phyloP scores from a whole-genome alignment of 495 filamentous ascomycete species.

The Physcia stellaris region DNA sequence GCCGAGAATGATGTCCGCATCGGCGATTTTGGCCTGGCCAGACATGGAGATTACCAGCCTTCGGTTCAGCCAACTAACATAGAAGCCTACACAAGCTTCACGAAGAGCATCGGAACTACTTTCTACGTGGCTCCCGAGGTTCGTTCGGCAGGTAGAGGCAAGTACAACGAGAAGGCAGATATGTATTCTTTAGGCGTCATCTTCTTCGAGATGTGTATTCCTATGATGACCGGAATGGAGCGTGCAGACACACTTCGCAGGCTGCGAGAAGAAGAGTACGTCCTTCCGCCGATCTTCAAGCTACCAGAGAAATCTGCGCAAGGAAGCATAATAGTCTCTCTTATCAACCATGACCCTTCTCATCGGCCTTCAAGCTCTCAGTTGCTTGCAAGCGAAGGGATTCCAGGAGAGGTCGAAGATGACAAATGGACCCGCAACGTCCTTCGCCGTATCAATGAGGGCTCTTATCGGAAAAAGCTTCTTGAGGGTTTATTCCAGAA shows the following conservation, averaged over 20 bases:
- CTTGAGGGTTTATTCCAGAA: constrained; percentile 70
- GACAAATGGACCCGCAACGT: constrained; percentile 75
- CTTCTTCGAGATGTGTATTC: constrained; percentile 94
- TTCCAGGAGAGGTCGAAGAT: constrained; percentile 84
- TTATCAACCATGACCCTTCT: constrained; percentile 68
- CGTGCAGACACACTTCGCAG: constrained; percentile 59
- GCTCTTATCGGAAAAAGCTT: constrained; percentile 78
- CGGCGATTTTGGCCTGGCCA: constrained; percentile 91
- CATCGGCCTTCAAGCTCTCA: constrained; percentile 76
- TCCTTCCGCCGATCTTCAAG: constrained; percentile 61
- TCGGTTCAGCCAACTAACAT: constrained; percentile 8
- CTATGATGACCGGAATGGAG: constrained; percentile 76
- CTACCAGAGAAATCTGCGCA: constrained; percentile 60
- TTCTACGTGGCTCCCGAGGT: constrained; percentile 93
- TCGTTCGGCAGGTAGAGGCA: constrained; percentile 50
- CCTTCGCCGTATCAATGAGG: constrained; percentile 63
- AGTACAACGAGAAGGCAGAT: constrained; percentile 89
- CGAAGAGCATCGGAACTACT: constrained; percentile 84
- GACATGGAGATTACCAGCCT: constrained; percentile 57
- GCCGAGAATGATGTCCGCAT: constrained; percentile 79
- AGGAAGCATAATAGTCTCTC: constrained; percentile 59
- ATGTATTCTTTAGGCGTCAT: constrained; percentile 98
- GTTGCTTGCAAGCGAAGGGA: constrained; percentile 71
- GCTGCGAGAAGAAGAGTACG: constrained; percentile 53
- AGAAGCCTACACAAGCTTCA: constrained; percentile 45